Evolutionary conservation across 106 monocot species (phyloP), one percentile per base, ranked within the genome.

Genomic region (Dioscorea zingiberensis): DNA sequence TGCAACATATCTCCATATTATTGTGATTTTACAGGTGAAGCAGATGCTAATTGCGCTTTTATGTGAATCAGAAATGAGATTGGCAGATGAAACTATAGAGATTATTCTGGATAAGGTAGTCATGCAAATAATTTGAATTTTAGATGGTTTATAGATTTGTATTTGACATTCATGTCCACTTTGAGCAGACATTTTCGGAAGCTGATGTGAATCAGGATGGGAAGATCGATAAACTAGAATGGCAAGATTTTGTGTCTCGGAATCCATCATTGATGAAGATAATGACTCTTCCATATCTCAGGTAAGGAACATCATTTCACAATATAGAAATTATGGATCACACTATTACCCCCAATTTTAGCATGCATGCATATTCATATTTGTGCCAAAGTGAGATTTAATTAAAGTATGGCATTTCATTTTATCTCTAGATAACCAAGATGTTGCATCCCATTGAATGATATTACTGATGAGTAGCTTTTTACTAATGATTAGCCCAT

Each of bases 231-330:
- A 92, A 75, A 77, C 68, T 73, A 71, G 97, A 98, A 67, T 98
- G 97, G 97, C 44, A 80, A 22, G 79, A 81, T 56, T 92, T 92
- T 73, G 92, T 98, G 70, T 77, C 79, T 71, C 83, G 73, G 47
- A 86, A 88, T 77, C 97, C 97, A 68, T 92, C 97, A 28, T 66
- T 98, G 29, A 44, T 98, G 82, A 92, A 92, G 80, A 89, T 98
- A 74, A 98, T 98, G 97, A 98, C 97, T 66, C 86, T 98, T 60
- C 84, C 88, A 38, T 98, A 98, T 89, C 92, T 98, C 73, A 84
- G 81, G 97, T 84, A 54, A 78, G 73, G 38, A 38, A 38, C 38
- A 38, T 38, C 1, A 38, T 38, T 38, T 10, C 38, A 6, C 38
- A 38, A 0, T 10, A 38, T 6, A 38, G 9, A 38, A 2, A 38